A percentile compares a stretch with the other conserved stretches of the same genome.
phyloP scores from a whole-genome alignment of 140 eudicot species.

The Artemisia princeps region DNA sequence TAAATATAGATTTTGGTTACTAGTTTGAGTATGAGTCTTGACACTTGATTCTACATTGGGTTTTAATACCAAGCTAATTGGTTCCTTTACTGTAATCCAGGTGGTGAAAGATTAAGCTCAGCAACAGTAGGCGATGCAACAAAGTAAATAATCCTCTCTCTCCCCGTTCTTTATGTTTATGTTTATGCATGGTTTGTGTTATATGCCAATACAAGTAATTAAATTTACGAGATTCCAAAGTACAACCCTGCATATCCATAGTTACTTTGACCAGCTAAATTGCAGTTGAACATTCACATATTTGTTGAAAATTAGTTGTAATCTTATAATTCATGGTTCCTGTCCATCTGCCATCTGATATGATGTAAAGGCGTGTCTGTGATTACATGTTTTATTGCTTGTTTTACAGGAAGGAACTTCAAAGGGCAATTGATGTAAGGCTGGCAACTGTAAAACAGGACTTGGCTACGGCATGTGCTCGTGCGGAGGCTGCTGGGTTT shows the following conservation, averaged over 20 bases:
- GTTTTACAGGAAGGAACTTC: constrained; percentile 64
- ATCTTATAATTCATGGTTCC: background rate
- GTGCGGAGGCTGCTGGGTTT: constrained; percentile 59
- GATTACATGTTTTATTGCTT: background rate
- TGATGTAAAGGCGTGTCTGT: too few relatives aligned
- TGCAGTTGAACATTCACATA: too few relatives aligned
- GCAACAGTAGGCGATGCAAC: constrained; percentile 69
- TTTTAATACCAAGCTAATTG: background rate
- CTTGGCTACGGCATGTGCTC: constrained; percentile 47
- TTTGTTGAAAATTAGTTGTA: too few relatives aligned
- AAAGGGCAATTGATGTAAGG: constrained; percentile 75
- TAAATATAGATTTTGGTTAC: background rate
- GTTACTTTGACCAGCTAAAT: too few relatives aligned
- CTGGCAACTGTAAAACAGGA: constrained; percentile 61
- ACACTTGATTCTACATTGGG: background rate
- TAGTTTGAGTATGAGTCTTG: background rate
- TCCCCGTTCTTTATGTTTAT: constrained; percentile 1
- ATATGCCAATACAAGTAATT: background rate
- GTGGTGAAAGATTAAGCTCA: constrained; percentile 18
- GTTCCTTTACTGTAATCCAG: background rate
- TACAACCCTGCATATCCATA: background rate
- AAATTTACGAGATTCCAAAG: background rate
- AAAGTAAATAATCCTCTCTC: constrained; percentile 44
- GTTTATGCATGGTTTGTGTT: constrained; percentile 6
- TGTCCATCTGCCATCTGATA: background rate